Evolutionary conservation across 768 basidiomycete genomes (phyloP), one percentile per base, ranked within the genome.

Genomic region (Amanita molliuscula): DNA sequence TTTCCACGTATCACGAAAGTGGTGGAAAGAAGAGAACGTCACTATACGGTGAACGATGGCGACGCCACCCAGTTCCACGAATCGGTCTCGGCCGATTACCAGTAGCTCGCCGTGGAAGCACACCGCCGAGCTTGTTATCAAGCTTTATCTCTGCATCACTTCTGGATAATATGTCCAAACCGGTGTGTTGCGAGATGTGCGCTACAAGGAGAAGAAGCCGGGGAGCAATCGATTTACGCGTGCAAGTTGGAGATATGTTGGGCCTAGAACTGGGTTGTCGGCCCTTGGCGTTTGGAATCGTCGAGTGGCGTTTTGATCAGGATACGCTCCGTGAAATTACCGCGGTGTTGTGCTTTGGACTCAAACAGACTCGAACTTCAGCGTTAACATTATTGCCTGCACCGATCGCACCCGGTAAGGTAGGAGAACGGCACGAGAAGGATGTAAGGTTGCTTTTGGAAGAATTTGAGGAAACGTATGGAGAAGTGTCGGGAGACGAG

Each of bases 381-480:
- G 11, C 38, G 18, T 11, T 40, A 18, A 11, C 21, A 18, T 40
- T 21, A 25, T 29, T 18, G 1, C 42, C 28, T 16, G 25, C 13
- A 18, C 15, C 16, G 25, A 9, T 6, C 23, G 26, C 2, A 5
- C 15, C 25, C 25, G 15, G n/a, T 21, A 47, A 18, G 33, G 25
- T 29, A 15, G 31, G 23, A 41, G 26, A 26, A 26, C 13, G 18
- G 4, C 4, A 7, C 13, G 8, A 13, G 6, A 42, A 34, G 31
- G 49, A 44, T 8, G 15, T 44, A 13, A 25, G 20, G 11, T 2
- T 20, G 8, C 38, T 33, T 26, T 44, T 50, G 33, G 10, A 50
- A 28, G 41, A 50, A 21, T 50, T 50, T 35, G 49, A 50, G 11
- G 49, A 50, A 9, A 42, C 26, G 21, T 35, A 23, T 40, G 48